phyloP scores from a whole-genome alignment of 495 filamentous ascomycete species.

The Delitschia confertaspora region DNA sequence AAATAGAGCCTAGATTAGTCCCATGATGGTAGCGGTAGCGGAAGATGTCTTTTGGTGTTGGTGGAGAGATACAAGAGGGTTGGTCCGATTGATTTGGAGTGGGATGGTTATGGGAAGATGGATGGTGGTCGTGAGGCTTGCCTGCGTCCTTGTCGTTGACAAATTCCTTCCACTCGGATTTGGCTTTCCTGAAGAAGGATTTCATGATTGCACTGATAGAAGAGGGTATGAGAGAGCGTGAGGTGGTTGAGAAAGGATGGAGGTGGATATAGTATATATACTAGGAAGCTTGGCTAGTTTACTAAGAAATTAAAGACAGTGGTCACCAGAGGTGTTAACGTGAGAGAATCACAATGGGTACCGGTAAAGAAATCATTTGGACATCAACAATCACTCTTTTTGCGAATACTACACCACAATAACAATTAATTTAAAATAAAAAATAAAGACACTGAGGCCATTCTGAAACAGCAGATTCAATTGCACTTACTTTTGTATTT shows the following conservation, averaged over 20 bases:
- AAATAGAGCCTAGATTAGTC: constrained; percentile 48
- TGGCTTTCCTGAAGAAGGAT: constrained; percentile 29
- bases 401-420: too few relatives aligned
- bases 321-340: too few relatives aligned
- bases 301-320: too few relatives aligned
- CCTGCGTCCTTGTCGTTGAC: constrained; percentile 2
- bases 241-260: neutral
- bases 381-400: too few relatives aligned
- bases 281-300: too few relatives aligned
- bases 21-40: constrained; percentile 51
- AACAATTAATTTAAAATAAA: too few relatives aligned
- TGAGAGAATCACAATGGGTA: too few relatives aligned
- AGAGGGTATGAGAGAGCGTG: neutral
- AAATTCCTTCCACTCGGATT: constrained; percentile 9
- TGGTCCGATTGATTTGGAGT: constrained; percentile 7
- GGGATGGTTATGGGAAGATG: constrained; percentile 1
- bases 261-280: neutral
- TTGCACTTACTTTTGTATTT: too few relatives aligned
- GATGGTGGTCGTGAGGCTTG: neutral
- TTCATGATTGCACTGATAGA: constrained; percentile 18
- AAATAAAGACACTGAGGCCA: too few relatives aligned
- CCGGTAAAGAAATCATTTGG: too few relatives aligned
- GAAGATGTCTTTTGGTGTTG: constrained; percentile 39
- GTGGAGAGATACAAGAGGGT: constrained; percentile 31
- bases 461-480: too few relatives aligned